phyloP scores from a whole-genome alignment of 2,329 filamentous ascomycete genomes.

The Chaetomium olivaceum region DNA sequence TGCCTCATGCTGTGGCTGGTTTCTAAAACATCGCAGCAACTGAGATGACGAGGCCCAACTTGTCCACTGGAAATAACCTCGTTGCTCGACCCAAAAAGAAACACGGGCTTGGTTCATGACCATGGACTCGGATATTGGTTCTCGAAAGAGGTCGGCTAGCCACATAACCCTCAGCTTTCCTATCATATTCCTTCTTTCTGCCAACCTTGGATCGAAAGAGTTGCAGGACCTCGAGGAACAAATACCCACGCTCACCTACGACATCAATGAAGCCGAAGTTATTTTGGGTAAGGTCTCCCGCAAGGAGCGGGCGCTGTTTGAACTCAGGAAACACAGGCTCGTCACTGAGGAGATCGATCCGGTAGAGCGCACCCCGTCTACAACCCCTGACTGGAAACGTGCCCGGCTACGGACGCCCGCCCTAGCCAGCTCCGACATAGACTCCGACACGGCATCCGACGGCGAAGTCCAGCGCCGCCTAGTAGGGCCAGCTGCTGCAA shows the following conservation, averaged over 20 bases:
- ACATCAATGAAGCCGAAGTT: slow-evolving; percentile 70
- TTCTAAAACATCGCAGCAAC: background rate
- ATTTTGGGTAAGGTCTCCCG: slow-evolving; percentile 73
- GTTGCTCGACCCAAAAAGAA: background rate
- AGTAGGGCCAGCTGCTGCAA: slow-evolving; percentile 19
- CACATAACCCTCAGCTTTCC: slow-evolving; percentile 50
- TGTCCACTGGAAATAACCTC: background rate
- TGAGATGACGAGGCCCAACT: background rate
- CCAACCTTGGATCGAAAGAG: slow-evolving; percentile 65
- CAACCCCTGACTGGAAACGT: slow-evolving; percentile 36
- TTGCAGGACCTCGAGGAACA: slow-evolving; percentile 64
- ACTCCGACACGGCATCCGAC: slow-evolving; percentile 36
- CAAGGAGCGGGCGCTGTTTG: slow-evolving; percentile 71
- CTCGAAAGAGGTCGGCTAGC: slow-evolving; percentile 10
- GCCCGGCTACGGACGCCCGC: slow-evolving; percentile 32
- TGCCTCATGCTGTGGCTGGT: background rate
- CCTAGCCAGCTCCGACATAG: slow-evolving; percentile 27
- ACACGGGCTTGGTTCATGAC: background rate
- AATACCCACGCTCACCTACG: slow-evolving; percentile 67
- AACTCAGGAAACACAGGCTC: slow-evolving; percentile 69
- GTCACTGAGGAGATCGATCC: slow-evolving; percentile 51
- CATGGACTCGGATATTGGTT: background rate
- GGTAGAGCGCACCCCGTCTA: slow-evolving; percentile 5
- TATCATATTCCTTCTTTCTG: slow-evolving; percentile 70
- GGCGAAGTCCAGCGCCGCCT: slow-evolving; percentile 26